Evolutionary conservation across 1,284 basidiomycete species (phyloP).

Genomic region (Ustilago sp.): DNA sequence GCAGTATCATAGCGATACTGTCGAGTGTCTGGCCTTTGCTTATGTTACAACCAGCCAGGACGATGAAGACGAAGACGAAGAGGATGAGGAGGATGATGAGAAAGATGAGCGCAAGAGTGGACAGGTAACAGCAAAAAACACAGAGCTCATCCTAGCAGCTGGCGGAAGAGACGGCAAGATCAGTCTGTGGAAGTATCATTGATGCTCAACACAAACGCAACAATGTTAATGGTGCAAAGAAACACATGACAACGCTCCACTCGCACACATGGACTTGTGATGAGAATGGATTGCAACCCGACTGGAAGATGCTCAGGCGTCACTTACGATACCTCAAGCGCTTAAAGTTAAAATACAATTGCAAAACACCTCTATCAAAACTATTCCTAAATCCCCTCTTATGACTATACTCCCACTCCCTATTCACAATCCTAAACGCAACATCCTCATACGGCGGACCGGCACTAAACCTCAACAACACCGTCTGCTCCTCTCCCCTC

Average conservation of each 20-base stretch:
- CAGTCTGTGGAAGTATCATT: constrained; percentile 42
- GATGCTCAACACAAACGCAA: constrained; percentile 7
- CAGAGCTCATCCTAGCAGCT: constrained; percentile 27
- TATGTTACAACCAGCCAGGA: neutral
- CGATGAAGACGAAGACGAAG: neutral
- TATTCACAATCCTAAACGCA: constrained; percentile 95
- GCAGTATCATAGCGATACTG: constrained; percentile 39
- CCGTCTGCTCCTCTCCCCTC: constrained; percentile 92
- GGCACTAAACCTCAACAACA: constrained; percentile 90
- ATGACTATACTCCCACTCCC: constrained; percentile 98
- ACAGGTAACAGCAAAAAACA: neutral
- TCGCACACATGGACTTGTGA: neutral
- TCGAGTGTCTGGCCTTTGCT: constrained; percentile 33
- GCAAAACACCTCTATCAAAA: constrained; percentile 74
- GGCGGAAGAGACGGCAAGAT: constrained; percentile 50
- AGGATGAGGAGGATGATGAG: constrained; percentile 6
- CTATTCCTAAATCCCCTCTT: constrained; percentile 76
- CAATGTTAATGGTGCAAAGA: neutral
- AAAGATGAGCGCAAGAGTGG: neutral
- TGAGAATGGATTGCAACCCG: too few species aligned
- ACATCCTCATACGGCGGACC: constrained; percentile 99
- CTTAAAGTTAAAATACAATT: constrained; percentile 68
- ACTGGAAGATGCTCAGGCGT: neutral
- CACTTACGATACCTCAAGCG: constrained; percentile 66
- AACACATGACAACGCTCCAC: neutral